Conservation (phyloP, 331 rosid genomes). For the Quercus phellos region DNA sequence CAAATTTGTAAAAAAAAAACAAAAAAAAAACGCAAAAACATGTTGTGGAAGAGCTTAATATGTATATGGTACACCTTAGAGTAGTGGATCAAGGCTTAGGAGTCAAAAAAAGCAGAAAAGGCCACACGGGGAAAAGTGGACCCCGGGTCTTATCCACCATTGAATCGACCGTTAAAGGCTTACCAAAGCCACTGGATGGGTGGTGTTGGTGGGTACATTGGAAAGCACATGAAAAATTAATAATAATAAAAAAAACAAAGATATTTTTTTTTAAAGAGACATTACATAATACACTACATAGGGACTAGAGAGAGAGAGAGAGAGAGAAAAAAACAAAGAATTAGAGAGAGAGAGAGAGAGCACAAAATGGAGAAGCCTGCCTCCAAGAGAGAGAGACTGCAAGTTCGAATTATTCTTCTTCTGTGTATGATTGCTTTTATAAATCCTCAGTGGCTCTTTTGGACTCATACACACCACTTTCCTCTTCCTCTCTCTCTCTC, state of each 20-base stretch:
- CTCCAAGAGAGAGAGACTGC: constrained; percentile 64
- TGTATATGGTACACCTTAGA: background rate
- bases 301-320: constrained; percentile 25
- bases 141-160: constrained; percentile 15
- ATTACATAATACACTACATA: constrained; percentile 12
- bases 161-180: constrained; percentile 45
- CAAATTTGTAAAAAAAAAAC: too few species aligned
- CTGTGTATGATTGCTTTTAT: constrained; percentile 67
- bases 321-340: too few species aligned
- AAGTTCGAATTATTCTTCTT: constrained; percentile 93
- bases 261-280: constrained; percentile 11
- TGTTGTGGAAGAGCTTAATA: background rate
- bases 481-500: background rate
- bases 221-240: too few species aligned
- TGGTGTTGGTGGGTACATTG: background rate
- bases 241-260: background rate
- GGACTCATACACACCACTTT: constrained; percentile 34
- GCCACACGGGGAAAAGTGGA: constrained; percentile 15
- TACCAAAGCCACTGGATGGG: constrained; percentile 15
- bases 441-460: constrained; percentile 51
- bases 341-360: too few species aligned
- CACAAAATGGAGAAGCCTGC: constrained; percentile 34
- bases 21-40: too few species aligned
- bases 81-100: constrained; percentile 6
- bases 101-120: background rate